Evolutionary conservation across 73 alveolate species (phyloP).

Genomic region (Breviolum minutum): DNA sequence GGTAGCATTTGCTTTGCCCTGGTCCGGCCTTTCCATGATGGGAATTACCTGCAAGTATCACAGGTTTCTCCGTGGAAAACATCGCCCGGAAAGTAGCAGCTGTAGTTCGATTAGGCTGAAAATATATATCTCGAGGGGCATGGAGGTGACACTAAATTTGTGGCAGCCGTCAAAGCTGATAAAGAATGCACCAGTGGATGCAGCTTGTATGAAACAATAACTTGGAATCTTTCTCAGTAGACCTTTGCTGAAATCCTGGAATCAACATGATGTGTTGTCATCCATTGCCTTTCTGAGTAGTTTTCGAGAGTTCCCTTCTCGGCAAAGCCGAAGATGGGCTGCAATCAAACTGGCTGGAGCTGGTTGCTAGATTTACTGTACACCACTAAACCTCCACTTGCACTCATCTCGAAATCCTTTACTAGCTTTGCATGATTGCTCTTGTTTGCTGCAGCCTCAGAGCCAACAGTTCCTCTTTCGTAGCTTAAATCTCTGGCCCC

Average conservation of each 20-base stretch:
- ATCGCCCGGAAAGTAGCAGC: not conserved
- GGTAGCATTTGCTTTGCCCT: too few relatives aligned
- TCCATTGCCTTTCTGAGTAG: not conserved
- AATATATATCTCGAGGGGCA: not conserved
- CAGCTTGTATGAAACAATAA: too few relatives aligned
- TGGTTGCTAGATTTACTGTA: not conserved
- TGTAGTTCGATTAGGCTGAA: conserved; percentile 17
- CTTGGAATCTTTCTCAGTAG: too few relatives aligned
- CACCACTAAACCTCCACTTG: too few relatives aligned
- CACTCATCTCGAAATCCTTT: too few relatives aligned
- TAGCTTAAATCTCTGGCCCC: not conserved
- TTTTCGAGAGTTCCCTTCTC: not conserved
- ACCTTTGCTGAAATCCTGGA: too few relatives aligned
- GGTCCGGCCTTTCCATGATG: too few relatives aligned
- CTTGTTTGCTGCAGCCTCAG: not conserved
- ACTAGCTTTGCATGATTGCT: too few relatives aligned
- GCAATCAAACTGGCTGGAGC: not conserved
- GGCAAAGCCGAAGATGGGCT: not conserved
- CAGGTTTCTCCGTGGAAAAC: not conserved
- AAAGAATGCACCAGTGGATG: not conserved
- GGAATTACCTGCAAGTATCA: too few relatives aligned
- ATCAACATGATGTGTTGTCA: too few relatives aligned
- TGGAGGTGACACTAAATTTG: not conserved
- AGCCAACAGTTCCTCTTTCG: not conserved
- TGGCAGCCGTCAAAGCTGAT: not conserved